phyloP scores from a whole-genome alignment of 148 eudicot genomes.

The Tetragonia tetragonoides region DNA sequence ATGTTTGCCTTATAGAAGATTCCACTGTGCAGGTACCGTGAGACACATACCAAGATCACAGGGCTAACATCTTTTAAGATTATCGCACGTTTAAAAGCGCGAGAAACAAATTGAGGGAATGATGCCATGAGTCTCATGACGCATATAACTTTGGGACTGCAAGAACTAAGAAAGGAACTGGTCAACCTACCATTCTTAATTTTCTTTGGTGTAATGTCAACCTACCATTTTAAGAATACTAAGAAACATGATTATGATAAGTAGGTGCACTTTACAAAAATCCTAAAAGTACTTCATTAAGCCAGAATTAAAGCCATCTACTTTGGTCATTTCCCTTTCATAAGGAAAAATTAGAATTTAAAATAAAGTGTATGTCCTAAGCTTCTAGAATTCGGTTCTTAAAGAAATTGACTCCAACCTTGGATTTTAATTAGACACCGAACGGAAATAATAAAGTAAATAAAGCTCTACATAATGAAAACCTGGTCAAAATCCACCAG shows the following conservation, averaged over 20 bases:
- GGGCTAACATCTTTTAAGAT: background rate
- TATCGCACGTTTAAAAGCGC: background rate
- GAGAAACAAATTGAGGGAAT: too few species aligned
- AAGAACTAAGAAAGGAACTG: background rate
- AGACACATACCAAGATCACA: background rate
- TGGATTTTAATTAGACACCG: background rate
- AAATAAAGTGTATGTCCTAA: background rate
- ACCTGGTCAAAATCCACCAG: constrained; percentile 99
- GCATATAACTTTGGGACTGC: background rate
- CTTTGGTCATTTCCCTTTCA: background rate
- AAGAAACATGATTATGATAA: background rate
- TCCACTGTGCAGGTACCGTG: background rate
- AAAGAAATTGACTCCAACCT: background rate
- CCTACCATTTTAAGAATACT: background rate
- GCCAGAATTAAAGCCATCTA: background rate
- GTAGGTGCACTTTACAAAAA: background rate
- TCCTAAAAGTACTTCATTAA: background rate
- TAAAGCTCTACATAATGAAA: constrained; percentile 13
- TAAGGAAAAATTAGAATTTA: background rate
- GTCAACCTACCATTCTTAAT: background rate
- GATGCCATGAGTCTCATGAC: background rate
- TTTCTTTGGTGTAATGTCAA: too few species aligned
- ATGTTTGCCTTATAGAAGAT: background rate
- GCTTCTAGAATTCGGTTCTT: background rate
- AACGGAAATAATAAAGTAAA: constrained; percentile 3